A percentile compares a stretch with the other conserved stretches of the same genome.
phyloP scores from a whole-genome alignment of 257 asterid genomes.

The Agastache rugosa region DNA sequence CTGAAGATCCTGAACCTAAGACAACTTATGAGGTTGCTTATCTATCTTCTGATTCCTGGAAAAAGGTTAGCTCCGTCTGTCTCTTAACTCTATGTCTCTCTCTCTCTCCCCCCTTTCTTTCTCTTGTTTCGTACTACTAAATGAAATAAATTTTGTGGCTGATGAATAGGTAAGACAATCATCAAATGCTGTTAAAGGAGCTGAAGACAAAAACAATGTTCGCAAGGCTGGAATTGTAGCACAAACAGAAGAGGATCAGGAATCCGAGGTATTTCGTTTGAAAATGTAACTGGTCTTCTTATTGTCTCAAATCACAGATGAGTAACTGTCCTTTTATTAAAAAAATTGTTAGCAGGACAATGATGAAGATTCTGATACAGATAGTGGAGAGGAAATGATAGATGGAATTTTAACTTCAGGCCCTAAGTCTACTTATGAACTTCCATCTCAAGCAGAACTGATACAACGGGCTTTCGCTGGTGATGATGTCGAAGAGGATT shows the following conservation, averaged over 20 bases:
- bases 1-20: constrained; percentile 67
- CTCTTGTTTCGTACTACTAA: neutral
- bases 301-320: neutral
- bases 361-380: constrained; percentile 59
- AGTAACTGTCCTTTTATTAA: constrained; percentile 1
- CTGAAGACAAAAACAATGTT: constrained; percentile 37
- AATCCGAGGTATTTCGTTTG: constrained; percentile 59
- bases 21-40: constrained; percentile 71
- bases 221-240: constrained; percentile 32
- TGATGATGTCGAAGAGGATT: constrained; percentile 91
- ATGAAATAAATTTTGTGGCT: constrained; percentile 24
- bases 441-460: constrained; percentile 93
- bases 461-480: constrained; percentile 93
- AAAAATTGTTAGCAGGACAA: constrained; percentile 44
- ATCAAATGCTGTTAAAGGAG: constrained; percentile 45
- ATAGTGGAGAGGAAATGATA: constrained; percentile 85
- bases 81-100: neutral
- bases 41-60: constrained; percentile 71
- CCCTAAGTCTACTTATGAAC: constrained; percentile 61
- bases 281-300: constrained; percentile 14
- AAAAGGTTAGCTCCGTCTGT: constrained; percentile 50
- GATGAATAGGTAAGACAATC: constrained; percentile 50
- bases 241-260: constrained; percentile 38
- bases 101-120: neutral
- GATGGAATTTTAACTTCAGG: constrained; percentile 88